These are phyloP conservation scores for Microcyclosporella mali DNA, from an alignment of 2,329 filamentous ascomycete species.

Conservation along the genomic window DNA sequence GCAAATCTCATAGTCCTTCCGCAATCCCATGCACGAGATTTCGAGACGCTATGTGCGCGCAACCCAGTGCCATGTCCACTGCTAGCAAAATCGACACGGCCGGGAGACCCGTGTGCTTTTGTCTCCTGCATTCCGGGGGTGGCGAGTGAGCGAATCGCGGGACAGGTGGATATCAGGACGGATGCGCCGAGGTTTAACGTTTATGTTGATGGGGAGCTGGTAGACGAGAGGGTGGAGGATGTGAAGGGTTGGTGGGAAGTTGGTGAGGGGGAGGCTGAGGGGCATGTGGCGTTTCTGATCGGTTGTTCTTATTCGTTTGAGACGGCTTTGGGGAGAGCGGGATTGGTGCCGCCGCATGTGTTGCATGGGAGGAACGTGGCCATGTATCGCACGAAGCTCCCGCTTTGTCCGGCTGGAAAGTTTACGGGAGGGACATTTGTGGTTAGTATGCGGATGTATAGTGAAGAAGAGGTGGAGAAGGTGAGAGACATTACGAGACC, in stretches of 20 bases:
- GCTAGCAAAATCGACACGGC: conserved; percentile 46
- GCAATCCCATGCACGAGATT: conserved; percentile 51
- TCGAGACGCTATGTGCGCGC: conserved; percentile 52
- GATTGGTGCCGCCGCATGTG: conserved; percentile 49
- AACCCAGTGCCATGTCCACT: conserved; percentile 60
- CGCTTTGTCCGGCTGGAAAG: conserved; percentile 52
- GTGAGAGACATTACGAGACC: conserved; percentile 52
- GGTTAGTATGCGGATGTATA: conserved; percentile 60
- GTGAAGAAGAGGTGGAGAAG: conserved; percentile 41
- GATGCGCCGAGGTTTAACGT: conserved; percentile 56
- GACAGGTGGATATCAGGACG: conserved; percentile 50
- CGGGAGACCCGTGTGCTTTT: conserved; percentile 41
- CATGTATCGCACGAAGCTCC: conserved; percentile 56
- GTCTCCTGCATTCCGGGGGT: conserved; percentile 34
- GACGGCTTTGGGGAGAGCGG: conserved; percentile 46
- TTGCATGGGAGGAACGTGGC: conserved; percentile 47
- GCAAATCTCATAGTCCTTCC: conserved; percentile 59
- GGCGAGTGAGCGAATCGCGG: conserved; percentile 30
- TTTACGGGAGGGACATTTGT: conserved; percentile 52
- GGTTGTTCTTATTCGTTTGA: conserved; percentile 62
- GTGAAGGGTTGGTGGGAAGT: conserved; percentile 48
- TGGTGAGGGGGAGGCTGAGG: conserved; percentile 35
- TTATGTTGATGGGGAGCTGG: conserved; percentile 46
- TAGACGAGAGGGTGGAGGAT: conserved; percentile 36
- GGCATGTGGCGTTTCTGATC: conserved; percentile 57